Base-by-base conservation (phyloP, 345 rosid species). In the Sapria himalayana region DNA sequence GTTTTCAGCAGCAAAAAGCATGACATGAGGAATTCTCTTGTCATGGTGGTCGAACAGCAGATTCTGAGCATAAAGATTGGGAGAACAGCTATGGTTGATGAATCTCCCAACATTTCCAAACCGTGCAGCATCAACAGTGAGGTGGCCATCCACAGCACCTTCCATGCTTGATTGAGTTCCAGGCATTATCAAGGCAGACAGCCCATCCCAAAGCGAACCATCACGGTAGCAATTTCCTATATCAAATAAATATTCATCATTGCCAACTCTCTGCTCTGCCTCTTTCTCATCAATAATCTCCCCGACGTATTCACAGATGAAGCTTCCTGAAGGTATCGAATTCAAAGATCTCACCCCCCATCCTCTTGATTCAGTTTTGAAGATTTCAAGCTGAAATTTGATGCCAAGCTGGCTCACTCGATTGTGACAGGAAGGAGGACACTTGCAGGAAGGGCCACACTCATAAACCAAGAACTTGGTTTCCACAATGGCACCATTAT, bases 51-150 rank as follows among this genome's bases (percentile, higher is more conserved):
- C 98, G 48, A 64, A 79, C 41, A 89, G 70, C 20, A 89, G 81
- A 41, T 76, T 65, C 40, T 82, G 98, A 2, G 98, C 95, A 36
- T 89, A 82, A 23, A 82, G 66, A 57, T 82, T 89, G 1, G 95
- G 98, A 0, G 94, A 76, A 58, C 93, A 89, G 37, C 94, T 72
- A 41, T 89, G 93, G 67, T 89, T 89, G 38, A 89, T 62, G 38
- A 89, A 76, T 50, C 98, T 76, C 43, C 95, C 93, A 1, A 82
- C 36, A 22, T 76, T 79, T 8, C 91, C 95, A 55, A 33, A 52
- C 27, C 17, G 43, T 9, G 81, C 84, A 7, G 93, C 98, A 60
- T 89, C 95, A 29, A 89, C 77, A 15, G 93, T 79, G 65, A 78
- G 82, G 21, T 78, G 62, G 35, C 43, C 48, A 6, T 55, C 64